Evolutionary conservation across 345 rosid species (phyloP).

Genomic region (Turnera subulata): DNA sequence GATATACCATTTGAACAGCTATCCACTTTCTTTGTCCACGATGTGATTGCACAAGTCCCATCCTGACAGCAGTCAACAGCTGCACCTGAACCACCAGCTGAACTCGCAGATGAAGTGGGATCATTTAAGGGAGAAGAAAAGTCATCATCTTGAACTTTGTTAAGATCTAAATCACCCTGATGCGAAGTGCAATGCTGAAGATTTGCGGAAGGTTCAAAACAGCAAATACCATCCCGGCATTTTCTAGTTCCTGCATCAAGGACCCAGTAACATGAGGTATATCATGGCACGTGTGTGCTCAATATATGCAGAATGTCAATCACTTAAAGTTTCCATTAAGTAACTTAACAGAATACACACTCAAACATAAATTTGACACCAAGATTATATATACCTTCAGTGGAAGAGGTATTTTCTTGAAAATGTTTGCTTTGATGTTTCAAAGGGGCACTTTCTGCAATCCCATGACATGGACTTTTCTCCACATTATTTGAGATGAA

Average conservation of each 20-base stretch:
- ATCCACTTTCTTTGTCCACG: constrained; percentile 6
- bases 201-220: constrained; percentile 10
- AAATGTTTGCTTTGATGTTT: constrained; percentile 13
- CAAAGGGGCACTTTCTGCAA: constrained; percentile 15
- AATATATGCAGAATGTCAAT: too few relatives aligned
- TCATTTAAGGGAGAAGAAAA: constrained; percentile 24
- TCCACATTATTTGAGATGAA: constrained; percentile 14
- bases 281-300: too few relatives aligned
- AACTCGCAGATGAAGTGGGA: constrained; percentile 15
- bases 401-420: constrained; percentile 17
- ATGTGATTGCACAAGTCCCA: constrained; percentile 8
- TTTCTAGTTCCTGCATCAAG: constrained; percentile 25
- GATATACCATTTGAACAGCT: constrained; percentile 11
- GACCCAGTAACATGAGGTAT: too few relatives aligned
- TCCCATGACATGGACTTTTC: constrained; percentile 15
- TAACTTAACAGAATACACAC: too few relatives aligned
- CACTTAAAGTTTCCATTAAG: too few relatives aligned
- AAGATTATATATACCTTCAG: constrained; percentile 20
- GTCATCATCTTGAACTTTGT: constrained; percentile 31
- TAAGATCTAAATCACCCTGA: constrained; percentile 35
- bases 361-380: too few relatives aligned
- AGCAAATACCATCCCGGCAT: constrained; percentile 2
- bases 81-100: constrained; percentile 13
- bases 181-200: constrained; percentile 10
- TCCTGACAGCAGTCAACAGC: constrained; percentile 7